Base-by-base conservation (phyloP, 768 basidiomycete genomes). In the Dioszegia hungarica region DNA sequence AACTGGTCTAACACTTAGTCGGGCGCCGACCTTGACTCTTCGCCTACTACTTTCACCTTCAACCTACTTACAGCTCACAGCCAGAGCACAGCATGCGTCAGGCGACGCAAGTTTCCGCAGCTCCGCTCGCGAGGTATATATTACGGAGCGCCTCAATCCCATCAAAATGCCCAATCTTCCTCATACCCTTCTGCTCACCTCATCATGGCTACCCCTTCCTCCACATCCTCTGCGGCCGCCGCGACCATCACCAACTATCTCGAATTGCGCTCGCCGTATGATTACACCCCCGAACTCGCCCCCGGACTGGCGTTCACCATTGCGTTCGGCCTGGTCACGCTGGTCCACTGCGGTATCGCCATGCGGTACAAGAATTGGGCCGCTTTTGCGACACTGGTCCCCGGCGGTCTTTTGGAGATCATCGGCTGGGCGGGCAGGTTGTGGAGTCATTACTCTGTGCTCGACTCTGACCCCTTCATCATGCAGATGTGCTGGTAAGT, bases 341-440 rank as follows among this genome's bases (percentile, higher is more conserved):
- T 70, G 14, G 36, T 59, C 0, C 75, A 77, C 41, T 24, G 60
- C 5, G 61, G 31, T 8, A 58, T 63, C 5, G 68, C 67, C 4
- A 33, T 70, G 11, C 48, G 56, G 52, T 59, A 64, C 63, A 57
- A 65, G 62, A 71, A 71, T 53, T 70, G 57, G 58, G 56, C 63
- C 60, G 63, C 38, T 33, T 64, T 58, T 44, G 61, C 43, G 1
- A 63, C 70, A 4, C 48, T 70, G 11, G 20, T 68, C 28, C 62
- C 66, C 0, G 62, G 68, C 2, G 68, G 64, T 14, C n/a, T 54
- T 25, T 20, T 66, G 29, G 71, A 73, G 54, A 57, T 72, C 25
- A 9, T 74, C 14, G 74, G 74, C 17, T 74, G 73, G 75, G 65
- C 63, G 0, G 73, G 68, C 5, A 56, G 75, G 20, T 53, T 68